Percentiles rank a stretch among this genome's conserved stretches.
phyloP scores from a whole-genome alignment of 306 rosid genomes.

The Medicago lupulina region DNA sequence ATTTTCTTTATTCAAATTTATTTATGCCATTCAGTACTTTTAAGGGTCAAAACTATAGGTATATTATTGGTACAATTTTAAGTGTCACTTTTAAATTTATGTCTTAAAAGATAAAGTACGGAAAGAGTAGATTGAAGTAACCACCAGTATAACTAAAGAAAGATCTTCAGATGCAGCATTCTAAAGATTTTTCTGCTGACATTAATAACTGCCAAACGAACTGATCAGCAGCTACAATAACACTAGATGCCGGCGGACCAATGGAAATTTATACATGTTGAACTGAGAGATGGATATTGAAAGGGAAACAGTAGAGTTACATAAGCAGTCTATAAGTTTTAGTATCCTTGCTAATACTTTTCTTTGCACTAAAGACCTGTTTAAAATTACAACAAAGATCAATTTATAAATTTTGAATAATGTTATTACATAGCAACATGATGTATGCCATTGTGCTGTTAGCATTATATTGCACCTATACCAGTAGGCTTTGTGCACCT shows the following conservation, averaged over 20 bases:
- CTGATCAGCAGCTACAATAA: slow-evolving; percentile 57
- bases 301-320: background rate
- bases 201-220: slow-evolving; percentile 51
- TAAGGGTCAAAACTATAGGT: background rate
- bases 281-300: slow-evolving; percentile 5
- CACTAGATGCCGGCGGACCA: slow-evolving; percentile 26
- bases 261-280: slow-evolving; percentile 68
- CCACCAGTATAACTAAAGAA: slow-evolving; percentile 14
- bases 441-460: slow-evolving; percentile 51
- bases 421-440: slow-evolving; percentile 64
- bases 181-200: slow-evolving; percentile 49
- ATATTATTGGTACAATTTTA: background rate
- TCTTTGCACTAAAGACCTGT: slow-evolving; percentile 2
- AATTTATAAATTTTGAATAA: background rate
- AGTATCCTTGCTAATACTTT: background rate
- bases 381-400: background rate
- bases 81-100: background rate
- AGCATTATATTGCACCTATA: slow-evolving; percentile 65
- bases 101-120: background rate
- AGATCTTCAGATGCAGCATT: slow-evolving; percentile 24
- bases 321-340: background rate
- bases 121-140: background rate
- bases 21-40: background rate
- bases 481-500: slow-evolving; percentile 56
- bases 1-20: background rate